Conservation (phyloP, 2,329 filamentous ascomycete species). For the Cladosporium sp. region DNA sequence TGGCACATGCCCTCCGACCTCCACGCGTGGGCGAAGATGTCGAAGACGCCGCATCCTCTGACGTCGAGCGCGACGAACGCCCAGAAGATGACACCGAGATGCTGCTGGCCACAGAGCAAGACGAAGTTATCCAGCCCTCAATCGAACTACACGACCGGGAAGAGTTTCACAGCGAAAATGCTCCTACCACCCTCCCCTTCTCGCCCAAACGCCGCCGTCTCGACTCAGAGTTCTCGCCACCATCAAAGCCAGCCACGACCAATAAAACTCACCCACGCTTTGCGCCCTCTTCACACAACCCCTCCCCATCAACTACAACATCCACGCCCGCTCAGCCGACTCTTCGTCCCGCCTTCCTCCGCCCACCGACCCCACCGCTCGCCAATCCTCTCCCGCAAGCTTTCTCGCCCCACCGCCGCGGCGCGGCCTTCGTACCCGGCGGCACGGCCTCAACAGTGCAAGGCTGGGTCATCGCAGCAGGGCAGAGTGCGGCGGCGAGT, state of each 20-base stretch:
- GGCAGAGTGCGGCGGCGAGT: slow-evolving; percentile 25
- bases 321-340: neutral
- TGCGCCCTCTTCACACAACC: neutral
- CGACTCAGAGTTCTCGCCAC: slow-evolving; percentile 14
- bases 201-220: slow-evolving; percentile 29
- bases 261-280: neutral
- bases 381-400: slow-evolving; percentile 44
- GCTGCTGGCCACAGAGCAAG: slow-evolving; percentile 19
- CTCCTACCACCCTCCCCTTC: slow-evolving; percentile 17
- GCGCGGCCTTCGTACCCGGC: slow-evolving; percentile 45
- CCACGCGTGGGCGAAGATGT: slow-evolving; percentile 22
- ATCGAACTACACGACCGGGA: slow-evolving; percentile 12
- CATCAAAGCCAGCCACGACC: slow-evolving; percentile 5
- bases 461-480: slow-evolving; percentile 48
- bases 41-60: slow-evolving; percentile 18
- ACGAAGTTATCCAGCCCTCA: slow-evolving; percentile 3
- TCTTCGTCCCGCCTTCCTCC: slow-evolving; percentile 7
- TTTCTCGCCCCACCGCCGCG: slow-evolving; percentile 51
- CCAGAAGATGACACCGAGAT: slow-evolving; percentile 25
- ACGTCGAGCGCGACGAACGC: slow-evolving; percentile 1
- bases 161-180: slow-evolving; percentile 4
- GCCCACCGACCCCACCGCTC: slow-evolving; percentile 25
- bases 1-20: slow-evolving; percentile 18
- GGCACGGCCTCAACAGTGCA: slow-evolving; percentile 49
- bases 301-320: neutral